phyloP scores from a whole-genome alignment of 2,329 filamentous ascomycete species.

The Zasmidium cellare region DNA sequence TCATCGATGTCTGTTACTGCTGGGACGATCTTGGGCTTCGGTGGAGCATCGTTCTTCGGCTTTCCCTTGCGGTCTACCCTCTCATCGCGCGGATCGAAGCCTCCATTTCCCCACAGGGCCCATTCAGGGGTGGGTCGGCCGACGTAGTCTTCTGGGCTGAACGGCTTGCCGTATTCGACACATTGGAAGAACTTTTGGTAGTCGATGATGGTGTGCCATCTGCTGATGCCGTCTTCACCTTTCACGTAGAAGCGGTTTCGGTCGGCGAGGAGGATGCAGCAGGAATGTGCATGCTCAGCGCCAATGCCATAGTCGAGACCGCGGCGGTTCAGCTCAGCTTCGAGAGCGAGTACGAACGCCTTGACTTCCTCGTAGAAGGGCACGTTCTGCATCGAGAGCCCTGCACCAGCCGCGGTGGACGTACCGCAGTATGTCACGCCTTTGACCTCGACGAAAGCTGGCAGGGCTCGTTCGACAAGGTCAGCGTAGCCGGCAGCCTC shows the following conservation, averaged over 20 bases:
- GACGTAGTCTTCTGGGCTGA: slow-evolving; percentile 89
- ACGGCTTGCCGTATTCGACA: slow-evolving; percentile 66
- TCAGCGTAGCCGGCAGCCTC: slow-evolving; percentile 88
- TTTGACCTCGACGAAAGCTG: slow-evolving; percentile 93
- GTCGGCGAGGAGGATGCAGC: slow-evolving; percentile 78
- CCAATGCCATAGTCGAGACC: slow-evolving; percentile 86
- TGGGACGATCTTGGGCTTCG: slow-evolving; percentile 7
- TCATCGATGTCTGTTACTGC: slow-evolving; percentile 1
- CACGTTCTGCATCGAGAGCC: slow-evolving; percentile 95
- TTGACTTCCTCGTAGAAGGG: slow-evolving; percentile 92
- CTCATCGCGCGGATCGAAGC: slow-evolving; percentile 87
- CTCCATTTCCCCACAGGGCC: slow-evolving; percentile 92
- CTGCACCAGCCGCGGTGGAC: slow-evolving; percentile 76
- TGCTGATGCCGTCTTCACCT: slow-evolving; percentile 55
- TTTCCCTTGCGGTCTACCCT: slow-evolving; percentile 81
- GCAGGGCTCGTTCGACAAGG: slow-evolving; percentile 80
- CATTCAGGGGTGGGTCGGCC: slow-evolving; percentile 82
- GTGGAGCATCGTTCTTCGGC: slow-evolving; percentile 18
- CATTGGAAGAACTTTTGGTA: slow-evolving; percentile 86
- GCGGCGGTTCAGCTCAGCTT: slow-evolving; percentile 65
- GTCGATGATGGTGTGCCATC: slow-evolving; percentile 88
- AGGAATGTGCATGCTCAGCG: slow-evolving; percentile 92
- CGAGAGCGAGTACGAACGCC: slow-evolving; percentile 75
- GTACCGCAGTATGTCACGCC: slow-evolving; percentile 97
- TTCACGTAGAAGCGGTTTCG: slow-evolving; percentile 72